Base-by-base conservation (phyloP, 1,284 basidiomycete genomes). In the Trametes sp. region DNA sequence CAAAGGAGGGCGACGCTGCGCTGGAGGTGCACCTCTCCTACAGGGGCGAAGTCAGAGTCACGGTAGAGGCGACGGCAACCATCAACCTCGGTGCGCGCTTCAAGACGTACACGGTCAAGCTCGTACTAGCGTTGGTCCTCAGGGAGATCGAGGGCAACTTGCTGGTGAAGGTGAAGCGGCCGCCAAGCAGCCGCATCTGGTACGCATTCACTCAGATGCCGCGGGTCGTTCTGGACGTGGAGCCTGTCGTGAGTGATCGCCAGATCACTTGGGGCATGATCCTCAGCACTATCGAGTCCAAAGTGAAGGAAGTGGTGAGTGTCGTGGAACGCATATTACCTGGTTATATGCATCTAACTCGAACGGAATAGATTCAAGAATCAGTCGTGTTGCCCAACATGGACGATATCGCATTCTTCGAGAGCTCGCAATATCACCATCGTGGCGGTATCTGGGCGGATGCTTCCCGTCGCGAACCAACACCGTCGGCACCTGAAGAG, bases 401-500 rank as follows among this genome's bases (percentile, higher is more conserved):
- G 94, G 97, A 99, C 76, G 97, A 98, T 72, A 90, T 98, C 62
- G 85, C 96, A 3, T 98, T 96, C 84, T 98, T 98, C 75, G 92
- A 97, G 75, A 96, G 92, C 45, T 74, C 77, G 0, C 73, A 78
- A 5, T 87, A 87, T 62, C 71, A 78, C 45, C 85, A 87, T 63
- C 89, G 97, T 46, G 97, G 96, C 53, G 97, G 96, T 2, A 93
- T 99, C 67, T 98, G 93, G 85, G 84, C 88, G 16, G 93, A 95
- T 66, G 91, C 95, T 1, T 86, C 81, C 24, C 81, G 89, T 63
- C 76, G 75, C 51, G 82, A 84, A 79, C 72, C 72, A 26, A 50
- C 70, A 4, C 58, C 72, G 1, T 31, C 67, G 10, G 66, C 59
- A 16, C 58, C 66, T 10, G 59, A 57, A 9, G 66, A 62, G 21